phyloP scores from a whole-genome alignment of 768 basidiomycete genomes.

The Suillus occidentalis region DNA sequence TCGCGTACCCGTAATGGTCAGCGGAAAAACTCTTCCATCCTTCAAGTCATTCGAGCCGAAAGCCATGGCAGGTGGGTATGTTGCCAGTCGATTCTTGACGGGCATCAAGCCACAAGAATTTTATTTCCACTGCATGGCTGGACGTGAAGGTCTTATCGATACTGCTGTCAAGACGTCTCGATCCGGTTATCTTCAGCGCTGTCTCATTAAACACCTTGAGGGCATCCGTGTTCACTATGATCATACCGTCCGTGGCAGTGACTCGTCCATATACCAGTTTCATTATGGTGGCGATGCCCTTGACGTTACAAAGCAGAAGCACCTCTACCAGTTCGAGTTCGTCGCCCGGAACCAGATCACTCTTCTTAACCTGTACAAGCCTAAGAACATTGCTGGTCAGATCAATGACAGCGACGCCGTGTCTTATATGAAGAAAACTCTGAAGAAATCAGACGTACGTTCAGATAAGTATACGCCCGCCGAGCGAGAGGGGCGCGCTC shows the following conservation, averaged over 20 bases:
- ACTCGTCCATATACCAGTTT: conserved; percentile 93
- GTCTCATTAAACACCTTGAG: conserved; percentile 97
- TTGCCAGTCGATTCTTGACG: conserved; percentile 97
- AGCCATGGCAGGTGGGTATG: conserved; percentile 96
- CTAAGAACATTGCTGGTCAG: conserved; percentile 52
- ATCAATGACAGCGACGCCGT: conserved; percentile 69
- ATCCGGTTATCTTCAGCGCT: conserved; percentile 96
- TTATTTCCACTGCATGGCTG: conserved; percentile 99
- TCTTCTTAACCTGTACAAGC: conserved; percentile 70
- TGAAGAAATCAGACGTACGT: conserved; percentile 67
- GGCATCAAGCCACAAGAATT: conserved; percentile 98
- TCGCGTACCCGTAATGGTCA: conserved; percentile 98
- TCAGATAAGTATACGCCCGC: conserved; percentile 41
- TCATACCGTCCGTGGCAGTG: conserved; percentile 94
- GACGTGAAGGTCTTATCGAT: conserved; percentile 97
- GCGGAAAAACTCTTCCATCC: conserved; percentile 95
- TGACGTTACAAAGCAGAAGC: conserved; percentile 97
- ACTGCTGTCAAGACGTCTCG: conserved; percentile 99
- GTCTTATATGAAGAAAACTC: conserved; percentile 84
- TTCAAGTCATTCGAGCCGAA: conserved; percentile 98
- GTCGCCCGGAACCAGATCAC: conserved; percentile 83
- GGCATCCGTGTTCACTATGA: conserved; percentile 97
- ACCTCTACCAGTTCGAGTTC: conserved; percentile 92
- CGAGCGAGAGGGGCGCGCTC: conserved; percentile 63
- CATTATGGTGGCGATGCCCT: conserved; percentile 95